Conservation (phyloP, 208 protist genomes). For the Acanthamoeba healyi region DNA sequence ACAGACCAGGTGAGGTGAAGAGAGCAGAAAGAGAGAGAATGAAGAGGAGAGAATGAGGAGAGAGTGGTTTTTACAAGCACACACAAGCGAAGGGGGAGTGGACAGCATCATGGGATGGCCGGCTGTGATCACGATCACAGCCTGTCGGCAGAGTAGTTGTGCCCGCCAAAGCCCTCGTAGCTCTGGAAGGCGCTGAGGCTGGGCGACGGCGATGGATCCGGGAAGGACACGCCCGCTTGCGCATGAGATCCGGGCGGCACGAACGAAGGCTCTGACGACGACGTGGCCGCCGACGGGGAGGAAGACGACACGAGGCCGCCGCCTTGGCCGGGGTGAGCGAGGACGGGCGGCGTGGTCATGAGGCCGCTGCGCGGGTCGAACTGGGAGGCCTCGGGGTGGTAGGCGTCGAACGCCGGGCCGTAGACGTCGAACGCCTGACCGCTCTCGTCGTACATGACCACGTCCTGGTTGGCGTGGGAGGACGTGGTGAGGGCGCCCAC, state of each 20-base stretch:
- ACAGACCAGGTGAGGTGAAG: too few species aligned
- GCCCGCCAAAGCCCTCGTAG: slow-evolving; percentile 30
- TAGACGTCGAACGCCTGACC: slow-evolving; percentile 17
- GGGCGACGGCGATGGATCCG: slow-evolving; percentile 4
- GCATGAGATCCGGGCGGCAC: not conserved
- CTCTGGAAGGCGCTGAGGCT: slow-evolving; percentile 41
- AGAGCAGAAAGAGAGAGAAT: too few species aligned
- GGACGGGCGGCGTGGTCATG: not conserved
- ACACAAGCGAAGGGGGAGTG: not conserved
- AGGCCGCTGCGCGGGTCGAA: slow-evolving; percentile 23
- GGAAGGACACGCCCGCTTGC: not conserved
- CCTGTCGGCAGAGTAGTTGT: not conserved
- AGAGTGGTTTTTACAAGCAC: not conserved
- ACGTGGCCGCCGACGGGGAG: not conserved
- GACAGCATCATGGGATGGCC: too few species aligned
- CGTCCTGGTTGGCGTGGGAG: not conserved
- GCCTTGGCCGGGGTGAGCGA: not conserved
- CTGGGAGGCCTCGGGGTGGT: slow-evolving; percentile 4
- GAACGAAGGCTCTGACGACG: not conserved
- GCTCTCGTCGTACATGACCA: slow-evolving; percentile 64
- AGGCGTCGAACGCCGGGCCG: not conserved
- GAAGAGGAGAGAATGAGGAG: not conserved
- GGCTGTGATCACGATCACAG: not conserved
- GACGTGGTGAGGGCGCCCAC: not conserved
- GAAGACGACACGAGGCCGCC: not conserved